These are phyloP conservation scores for Microascus cirrosus DNA, from an alignment of 2,329 filamentous ascomycete species.

Conservation along the genomic window DNA sequence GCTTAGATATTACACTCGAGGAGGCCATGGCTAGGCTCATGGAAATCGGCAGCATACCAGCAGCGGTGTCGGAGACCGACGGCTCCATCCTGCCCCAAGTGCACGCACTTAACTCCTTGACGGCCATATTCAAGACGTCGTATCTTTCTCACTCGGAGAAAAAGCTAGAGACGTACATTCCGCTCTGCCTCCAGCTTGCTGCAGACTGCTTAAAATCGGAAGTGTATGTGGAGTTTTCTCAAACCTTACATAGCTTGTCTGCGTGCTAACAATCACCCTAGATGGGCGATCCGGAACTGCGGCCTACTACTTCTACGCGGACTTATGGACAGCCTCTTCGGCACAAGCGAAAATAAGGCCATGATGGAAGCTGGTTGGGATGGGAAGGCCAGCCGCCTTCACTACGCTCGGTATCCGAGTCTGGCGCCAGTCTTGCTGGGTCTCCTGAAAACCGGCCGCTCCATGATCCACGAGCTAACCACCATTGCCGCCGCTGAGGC, in stretches of 20 bases:
- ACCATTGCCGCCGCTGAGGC: conserved; percentile 43
- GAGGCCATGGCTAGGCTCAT: conserved; percentile 53
- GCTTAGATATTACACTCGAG: conserved; percentile 36
- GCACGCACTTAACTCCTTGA: conserved; percentile 87
- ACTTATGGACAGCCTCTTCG: conserved; percentile 68
- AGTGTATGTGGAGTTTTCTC: conserved; percentile 38
- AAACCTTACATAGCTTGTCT: not conserved
- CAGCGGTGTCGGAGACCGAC: conserved; percentile 43
- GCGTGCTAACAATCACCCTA: conserved; percentile 17
- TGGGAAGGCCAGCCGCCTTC: conserved; percentile 51
- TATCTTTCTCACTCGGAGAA: conserved; percentile 61
- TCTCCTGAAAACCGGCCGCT: conserved; percentile 44
- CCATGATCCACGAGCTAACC: conserved; percentile 26
- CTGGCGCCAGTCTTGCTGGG: conserved; percentile 52
- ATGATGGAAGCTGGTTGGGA: conserved; percentile 53
- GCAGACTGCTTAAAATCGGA: conserved; percentile 68
- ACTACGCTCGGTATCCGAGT: conserved; percentile 58
- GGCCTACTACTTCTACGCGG: conserved; percentile 81
- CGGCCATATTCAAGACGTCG: conserved; percentile 82
- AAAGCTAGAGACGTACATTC: conserved; percentile 62
- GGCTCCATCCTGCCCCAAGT: conserved; percentile 73
- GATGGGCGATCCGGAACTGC: conserved; percentile 92
- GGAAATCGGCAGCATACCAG: conserved; percentile 42
- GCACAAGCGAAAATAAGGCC: conserved; percentile 60
- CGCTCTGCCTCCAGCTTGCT: conserved; percentile 66